Evolutionary conservation across 345 rosid genomes (phyloP).

Genomic region (Arabis alpina): DNA sequence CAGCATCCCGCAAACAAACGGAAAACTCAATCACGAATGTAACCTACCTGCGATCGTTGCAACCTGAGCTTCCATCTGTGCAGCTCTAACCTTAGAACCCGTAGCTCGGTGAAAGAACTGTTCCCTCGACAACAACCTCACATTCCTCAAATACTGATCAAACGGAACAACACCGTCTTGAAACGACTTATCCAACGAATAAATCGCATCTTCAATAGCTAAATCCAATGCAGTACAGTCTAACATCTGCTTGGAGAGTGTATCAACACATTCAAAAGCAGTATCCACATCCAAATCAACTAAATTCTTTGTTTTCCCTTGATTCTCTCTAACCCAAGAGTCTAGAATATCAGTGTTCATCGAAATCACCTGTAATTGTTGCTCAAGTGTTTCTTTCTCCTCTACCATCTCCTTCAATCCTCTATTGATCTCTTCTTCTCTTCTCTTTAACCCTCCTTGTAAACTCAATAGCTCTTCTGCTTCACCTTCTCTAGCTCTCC

Average conservation of each 20-base stretch:
- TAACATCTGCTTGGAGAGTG: slow-evolving; percentile 80
- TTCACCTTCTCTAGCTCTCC: slow-evolving; percentile 80
- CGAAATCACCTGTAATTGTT: slow-evolving; percentile 79
- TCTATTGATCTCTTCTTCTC: slow-evolving; percentile 67
- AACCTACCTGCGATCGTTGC: slow-evolving; percentile 76
- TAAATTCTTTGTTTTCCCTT: slow-evolving; percentile 51
- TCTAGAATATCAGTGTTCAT: slow-evolving; percentile 81
- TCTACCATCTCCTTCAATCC: slow-evolving; percentile 81
- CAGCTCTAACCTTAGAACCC: slow-evolving; percentile 76
- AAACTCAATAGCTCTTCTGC: slow-evolving; percentile 76
- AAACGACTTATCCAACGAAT: slow-evolving; percentile 77
- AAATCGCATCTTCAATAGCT: slow-evolving; percentile 84
- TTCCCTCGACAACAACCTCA: slow-evolving; percentile 86
- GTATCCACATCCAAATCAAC: slow-evolving; percentile 58
- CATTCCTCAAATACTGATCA: slow-evolving; percentile 86
- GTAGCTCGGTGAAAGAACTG: slow-evolving; percentile 94
- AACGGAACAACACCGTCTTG: slow-evolving; percentile 83
- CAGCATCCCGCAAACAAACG: slow-evolving; percentile 52
- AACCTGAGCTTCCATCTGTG: slow-evolving; percentile 95
- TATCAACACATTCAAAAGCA: slow-evolving; percentile 65
- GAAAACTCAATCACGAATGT: slow-evolving; percentile 51
- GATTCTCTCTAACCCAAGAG: slow-evolving; percentile 75
- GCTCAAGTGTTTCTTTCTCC: slow-evolving; percentile 82
- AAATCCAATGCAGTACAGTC: slow-evolving; percentile 79
- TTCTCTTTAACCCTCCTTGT: slow-evolving; percentile 67